phyloP scores from a whole-genome alignment of 768 basidiomycete species.

The Omphalotus guepiniiformis region DNA sequence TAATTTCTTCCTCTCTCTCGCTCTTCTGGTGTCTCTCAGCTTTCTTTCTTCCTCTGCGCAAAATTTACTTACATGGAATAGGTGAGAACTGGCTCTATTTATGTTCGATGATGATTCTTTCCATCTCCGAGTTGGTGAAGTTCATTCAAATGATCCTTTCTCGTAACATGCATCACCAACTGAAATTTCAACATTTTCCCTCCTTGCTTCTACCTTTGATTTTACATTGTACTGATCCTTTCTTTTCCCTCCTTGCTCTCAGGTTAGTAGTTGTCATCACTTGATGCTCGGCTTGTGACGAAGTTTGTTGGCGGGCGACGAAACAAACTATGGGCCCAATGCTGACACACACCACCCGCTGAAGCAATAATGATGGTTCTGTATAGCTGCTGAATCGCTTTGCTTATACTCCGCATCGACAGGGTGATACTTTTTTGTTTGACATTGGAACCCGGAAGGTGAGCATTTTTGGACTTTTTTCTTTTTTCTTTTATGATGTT shows the following conservation, averaged over 20 bases:
- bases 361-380: constrained; percentile 16
- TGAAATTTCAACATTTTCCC: constrained; percentile 31
- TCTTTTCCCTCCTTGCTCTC: constrained; percentile 1
- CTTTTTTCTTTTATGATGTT: constrained; percentile 43
- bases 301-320: constrained; percentile 35
- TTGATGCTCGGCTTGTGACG: constrained; percentile 22
- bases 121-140: constrained; percentile 71
- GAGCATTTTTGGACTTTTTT: background rate
- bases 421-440: background rate
- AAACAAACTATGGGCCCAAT: constrained; percentile 22
- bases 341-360: constrained; percentile 44
- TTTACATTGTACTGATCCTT: constrained; percentile 4
- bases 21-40: background rate
- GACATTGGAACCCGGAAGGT: constrained; percentile 3
- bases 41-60: no score
- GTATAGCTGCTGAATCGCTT: constrained; percentile 5
- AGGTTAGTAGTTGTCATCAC: constrained; percentile 13
- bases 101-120: constrained; percentile 56
- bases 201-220: constrained; percentile 10
- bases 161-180: constrained; percentile 79
- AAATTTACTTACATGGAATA: constrained; percentile 13
- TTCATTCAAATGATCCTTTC: constrained; percentile 62
- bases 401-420: background rate
- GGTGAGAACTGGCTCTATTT: constrained; percentile 23
- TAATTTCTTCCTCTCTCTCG: background rate